Conservation (phyloP, 345 rosid species). For the Geranium brycei region DNA sequence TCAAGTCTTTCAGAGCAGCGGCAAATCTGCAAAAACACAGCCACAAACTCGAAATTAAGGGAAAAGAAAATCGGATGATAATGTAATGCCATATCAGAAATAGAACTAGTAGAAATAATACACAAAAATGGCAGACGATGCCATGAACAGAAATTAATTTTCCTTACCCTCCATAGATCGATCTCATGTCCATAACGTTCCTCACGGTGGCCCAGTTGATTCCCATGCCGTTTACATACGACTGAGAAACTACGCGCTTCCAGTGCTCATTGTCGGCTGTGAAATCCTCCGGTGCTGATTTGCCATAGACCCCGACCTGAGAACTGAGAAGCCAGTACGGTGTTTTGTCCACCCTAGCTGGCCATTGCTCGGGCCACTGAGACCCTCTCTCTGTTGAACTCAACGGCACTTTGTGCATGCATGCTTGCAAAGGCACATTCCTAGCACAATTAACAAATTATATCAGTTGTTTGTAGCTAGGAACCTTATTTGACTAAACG, state of each 20-base stretch:
- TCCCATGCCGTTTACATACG: conserved; percentile 73
- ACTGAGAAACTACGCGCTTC: conserved; percentile 76
- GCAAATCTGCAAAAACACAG: conserved; percentile 48
- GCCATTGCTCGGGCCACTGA: conserved; percentile 94
- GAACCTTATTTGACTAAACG: too few species aligned
- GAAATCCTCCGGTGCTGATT: conserved; percentile 84
- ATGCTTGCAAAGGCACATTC: conserved; percentile 78
- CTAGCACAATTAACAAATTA: conserved; percentile 15
- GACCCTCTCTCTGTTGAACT: conserved; percentile 61
- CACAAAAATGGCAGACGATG: too few species aligned
- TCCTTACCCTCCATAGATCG: conserved; percentile 88
- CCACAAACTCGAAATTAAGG: too few species aligned
- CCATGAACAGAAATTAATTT: neutral
- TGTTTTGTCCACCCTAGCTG: conserved; percentile 59
- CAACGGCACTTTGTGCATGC: conserved; percentile 74
- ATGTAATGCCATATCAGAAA: conserved; percentile 5
- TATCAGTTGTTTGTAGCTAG: too few species aligned
- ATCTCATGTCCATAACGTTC: conserved; percentile 95
- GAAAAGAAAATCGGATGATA: conserved; percentile 2
- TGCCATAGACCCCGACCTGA: conserved; percentile 84
- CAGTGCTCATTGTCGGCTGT: conserved; percentile 65
- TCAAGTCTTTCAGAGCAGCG: conserved; percentile 71
- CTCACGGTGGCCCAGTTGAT: conserved; percentile 77
- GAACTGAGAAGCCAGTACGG: conserved; percentile 83
- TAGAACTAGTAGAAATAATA: neutral